Evolutionary conservation across 148 eudicot genomes (phyloP), one percentile per base, ranked within the genome.

Genomic region (Nepenthes gracilis): DNA sequence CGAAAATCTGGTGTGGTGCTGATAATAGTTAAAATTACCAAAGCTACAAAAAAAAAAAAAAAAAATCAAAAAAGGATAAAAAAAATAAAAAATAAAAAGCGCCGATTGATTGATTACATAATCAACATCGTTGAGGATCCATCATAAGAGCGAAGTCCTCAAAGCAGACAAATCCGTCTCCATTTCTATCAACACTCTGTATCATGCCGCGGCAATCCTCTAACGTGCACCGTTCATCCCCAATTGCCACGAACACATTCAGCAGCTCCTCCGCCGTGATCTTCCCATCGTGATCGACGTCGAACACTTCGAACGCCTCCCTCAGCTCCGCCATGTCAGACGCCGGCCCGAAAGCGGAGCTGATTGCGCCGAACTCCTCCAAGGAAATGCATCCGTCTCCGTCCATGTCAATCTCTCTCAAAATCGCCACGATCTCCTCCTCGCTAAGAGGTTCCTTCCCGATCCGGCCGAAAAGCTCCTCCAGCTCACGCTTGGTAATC

Each of bases 171-270:
- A 82, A 78, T 2, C 97, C 97, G 43, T 90, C 85, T 1, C 78
- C 76, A 54, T 82, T 83, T 10, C 43, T 75, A 63, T 87, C 89
- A 11, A 87, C 95, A 6, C 85, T 74, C 0, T 64, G 74, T 43
- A 90, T 84, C 97, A 90, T 90, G 35, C 82, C 73, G 67, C 72
- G 61, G 57, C 95, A 91, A 0, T 91, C 96, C 23, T 80, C 92
- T 52, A 91, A 64, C 75, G 92, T 81, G 79, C 90, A 91, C 70
- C 65, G 64, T 0, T 58, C 80, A 38, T 70, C 97, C 0, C 95
- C 92, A 2, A 91, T 75, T 33, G 85, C 60, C 0, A 33, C 2
- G 15, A 91, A 79, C 13, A 80, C 97, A 35, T 40, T 58, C n/a
- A 54, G 70, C 2, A 91, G 60, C 71, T 91, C 97, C 63, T 73